phyloP scores from a whole-genome alignment of 2,329 filamentous ascomycete species.

The Leptosphaerulina australis region DNA sequence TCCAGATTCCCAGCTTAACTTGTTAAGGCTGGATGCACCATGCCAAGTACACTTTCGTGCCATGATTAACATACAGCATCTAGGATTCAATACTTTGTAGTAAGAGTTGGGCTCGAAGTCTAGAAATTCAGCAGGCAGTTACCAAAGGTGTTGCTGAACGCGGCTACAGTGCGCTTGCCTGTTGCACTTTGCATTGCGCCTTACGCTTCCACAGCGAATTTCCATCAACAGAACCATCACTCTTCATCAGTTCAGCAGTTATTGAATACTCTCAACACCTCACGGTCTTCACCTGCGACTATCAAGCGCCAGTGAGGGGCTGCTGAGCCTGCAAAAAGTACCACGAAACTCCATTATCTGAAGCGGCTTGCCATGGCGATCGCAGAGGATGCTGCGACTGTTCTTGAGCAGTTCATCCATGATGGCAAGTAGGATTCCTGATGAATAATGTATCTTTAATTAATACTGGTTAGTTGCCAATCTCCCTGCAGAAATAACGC shows the following conservation, averaged over 20 bases:
- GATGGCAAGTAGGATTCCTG: conserved; percentile 56
- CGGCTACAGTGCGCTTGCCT: not conserved
- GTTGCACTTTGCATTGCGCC: not conserved
- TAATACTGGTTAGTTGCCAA: conserved; percentile 65
- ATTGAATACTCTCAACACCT: not conserved
- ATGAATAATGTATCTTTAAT: not conserved
- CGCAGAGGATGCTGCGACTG: conserved; percentile 67
- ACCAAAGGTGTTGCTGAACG: not conserved
- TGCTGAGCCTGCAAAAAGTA: not conserved
- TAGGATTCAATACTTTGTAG: not conserved
- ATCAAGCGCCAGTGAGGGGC: not conserved
- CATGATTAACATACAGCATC: not conserved
- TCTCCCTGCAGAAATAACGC: conserved; percentile 79
- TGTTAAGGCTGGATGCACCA: conserved; percentile 8
- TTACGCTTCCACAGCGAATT: not conserved
- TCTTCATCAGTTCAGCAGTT: not conserved
- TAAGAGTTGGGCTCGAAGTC: not conserved
- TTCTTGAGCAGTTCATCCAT: conserved; percentile 79
- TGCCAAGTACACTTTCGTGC: conserved; percentile 8
- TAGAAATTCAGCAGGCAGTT: not conserved
- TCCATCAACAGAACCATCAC: not conserved
- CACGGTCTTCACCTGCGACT: not conserved
- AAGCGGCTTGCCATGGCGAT: conserved; percentile 36
- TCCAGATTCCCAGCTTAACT: conserved; percentile 8
- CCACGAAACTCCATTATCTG: not conserved